Evolutionary conservation across 139 green algal species (phyloP).

Genomic region (Protoeuglena noctilucae): DNA sequence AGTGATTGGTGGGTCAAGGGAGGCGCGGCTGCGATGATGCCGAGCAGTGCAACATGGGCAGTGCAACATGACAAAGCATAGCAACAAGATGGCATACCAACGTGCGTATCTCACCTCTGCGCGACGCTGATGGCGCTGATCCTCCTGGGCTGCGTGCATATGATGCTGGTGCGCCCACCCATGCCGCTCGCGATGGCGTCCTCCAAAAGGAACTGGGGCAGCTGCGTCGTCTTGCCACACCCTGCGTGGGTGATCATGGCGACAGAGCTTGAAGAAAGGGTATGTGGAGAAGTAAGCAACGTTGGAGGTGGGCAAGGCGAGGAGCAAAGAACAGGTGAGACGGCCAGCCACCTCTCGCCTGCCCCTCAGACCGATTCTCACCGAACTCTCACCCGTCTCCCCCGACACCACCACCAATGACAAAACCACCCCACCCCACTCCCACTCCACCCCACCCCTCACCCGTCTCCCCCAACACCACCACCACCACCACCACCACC

Average conservation of each 20-base stretch:
- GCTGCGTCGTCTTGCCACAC: constrained; percentile 22
- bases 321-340: not conserved
- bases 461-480: not conserved
- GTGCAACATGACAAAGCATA: constrained; percentile 15
- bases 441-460: not conserved
- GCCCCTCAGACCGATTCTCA: too few species aligned
- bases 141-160: constrained; percentile 77
- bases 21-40: too few species aligned
- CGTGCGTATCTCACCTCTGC: too few species aligned
- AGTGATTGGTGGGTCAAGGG: too few species aligned
- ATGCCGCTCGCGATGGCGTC: constrained; percentile 26
- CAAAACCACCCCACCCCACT: constrained; percentile 9
- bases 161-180: constrained; percentile 56
- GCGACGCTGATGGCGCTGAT: constrained; percentile 80
- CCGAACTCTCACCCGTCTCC: too few species aligned
- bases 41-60: too few species aligned
- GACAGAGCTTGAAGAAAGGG: too few species aligned
- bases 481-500: not conserved
- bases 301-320: not conserved
- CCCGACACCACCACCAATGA: too few species aligned
- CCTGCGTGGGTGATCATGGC: not conserved
- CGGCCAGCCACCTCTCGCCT: too few species aligned
- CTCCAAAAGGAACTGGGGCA: constrained; percentile 81
- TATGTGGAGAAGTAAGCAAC: too few species aligned
- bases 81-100: constrained; percentile 53